phyloP scores from a whole-genome alignment of 106 monocot genomes.

The Allium sativum region DNA sequence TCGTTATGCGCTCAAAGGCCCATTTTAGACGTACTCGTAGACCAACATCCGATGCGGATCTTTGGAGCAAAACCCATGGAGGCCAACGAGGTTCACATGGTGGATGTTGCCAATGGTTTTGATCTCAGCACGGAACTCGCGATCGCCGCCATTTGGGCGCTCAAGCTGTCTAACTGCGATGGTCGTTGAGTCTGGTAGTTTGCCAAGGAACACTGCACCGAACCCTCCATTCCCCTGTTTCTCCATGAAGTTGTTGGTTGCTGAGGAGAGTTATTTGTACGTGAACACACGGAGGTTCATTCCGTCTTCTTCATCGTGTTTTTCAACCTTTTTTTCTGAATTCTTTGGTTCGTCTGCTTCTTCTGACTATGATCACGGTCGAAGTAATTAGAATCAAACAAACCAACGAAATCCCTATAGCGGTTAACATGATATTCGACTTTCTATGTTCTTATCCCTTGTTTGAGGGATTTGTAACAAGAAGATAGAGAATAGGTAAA shows the following conservation, averaged over 20 bases:
- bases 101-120: slow-evolving; percentile 53
- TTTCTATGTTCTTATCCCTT: slow-evolving; percentile 4
- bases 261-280: slow-evolving; percentile 38
- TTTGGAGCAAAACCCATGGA: slow-evolving; percentile 52
- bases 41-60: slow-evolving; percentile 41
- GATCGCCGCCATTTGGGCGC: slow-evolving; percentile 35
- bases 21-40: slow-evolving; percentile 50
- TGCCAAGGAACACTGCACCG: slow-evolving; percentile 45
- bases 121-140: slow-evolving; percentile 53
- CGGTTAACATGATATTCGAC: not conserved
- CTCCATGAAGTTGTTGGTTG: slow-evolving; percentile 38
- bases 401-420: slow-evolving; percentile 6
- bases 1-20: slow-evolving; percentile 38
- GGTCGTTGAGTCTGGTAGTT: slow-evolving; percentile 18
- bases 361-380: not conserved
- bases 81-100: slow-evolving; percentile 54
- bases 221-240: slow-evolving; percentile 51
- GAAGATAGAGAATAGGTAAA: slow-evolving; percentile 17
- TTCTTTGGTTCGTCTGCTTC: not conserved
- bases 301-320: slow-evolving; percentile 4
- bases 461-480: not conserved
- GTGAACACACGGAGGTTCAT: slow-evolving; percentile 28
- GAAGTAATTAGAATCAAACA: not conserved
- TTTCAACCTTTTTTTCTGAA: not conserved
- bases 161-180: slow-evolving; percentile 58